These are phyloP conservation scores for Pilasporangium apinafurcum DNA, from an alignment of 352 stramenopile species.

Conservation along the genomic window DNA sequence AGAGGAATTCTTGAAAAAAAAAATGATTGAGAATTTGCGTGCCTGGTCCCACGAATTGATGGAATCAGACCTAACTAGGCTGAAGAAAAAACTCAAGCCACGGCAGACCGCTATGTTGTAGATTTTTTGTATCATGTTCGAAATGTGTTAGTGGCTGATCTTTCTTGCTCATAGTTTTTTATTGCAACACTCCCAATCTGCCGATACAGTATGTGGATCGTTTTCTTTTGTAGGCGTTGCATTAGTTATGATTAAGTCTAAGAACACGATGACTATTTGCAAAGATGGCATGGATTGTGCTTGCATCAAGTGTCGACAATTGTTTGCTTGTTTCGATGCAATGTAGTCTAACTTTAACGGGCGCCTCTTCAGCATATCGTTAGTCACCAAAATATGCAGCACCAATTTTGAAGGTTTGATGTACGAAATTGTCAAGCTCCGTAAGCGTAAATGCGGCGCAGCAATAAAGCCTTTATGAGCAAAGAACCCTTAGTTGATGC, in stretches of 20 bases:
- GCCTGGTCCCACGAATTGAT: conserved; percentile 69
- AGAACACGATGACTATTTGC: no score
- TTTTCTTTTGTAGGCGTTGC: no score
- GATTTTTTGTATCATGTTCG: no score
- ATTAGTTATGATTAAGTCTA: no score
- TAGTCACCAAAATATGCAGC: no score
- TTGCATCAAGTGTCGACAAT: not conserved
- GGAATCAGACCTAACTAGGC: conserved; percentile 51
- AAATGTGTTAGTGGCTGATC: no score
- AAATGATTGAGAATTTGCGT: conserved; percentile 67
- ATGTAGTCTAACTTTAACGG: not conserved
- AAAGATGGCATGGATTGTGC: not conserved
- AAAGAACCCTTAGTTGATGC: conserved; percentile 11
- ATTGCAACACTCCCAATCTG: no score
- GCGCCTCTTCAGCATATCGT: no score
- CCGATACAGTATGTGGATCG: no score
- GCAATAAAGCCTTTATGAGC: not conserved
- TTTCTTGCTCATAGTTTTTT: no score
- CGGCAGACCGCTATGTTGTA: conserved; percentile 50
- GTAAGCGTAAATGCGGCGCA: conserved; percentile 6
- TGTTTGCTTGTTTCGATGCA: not conserved
- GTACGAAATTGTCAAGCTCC: not conserved
- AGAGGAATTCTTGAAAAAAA: conserved; percentile 66
- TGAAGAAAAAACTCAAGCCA: conserved; percentile 69
- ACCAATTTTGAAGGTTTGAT: not conserved